These are phyloP conservation scores for Diaporthe citrichinensis DNA, from an alignment of 2,329 filamentous ascomycete genomes.

Conservation along the genomic window DNA sequence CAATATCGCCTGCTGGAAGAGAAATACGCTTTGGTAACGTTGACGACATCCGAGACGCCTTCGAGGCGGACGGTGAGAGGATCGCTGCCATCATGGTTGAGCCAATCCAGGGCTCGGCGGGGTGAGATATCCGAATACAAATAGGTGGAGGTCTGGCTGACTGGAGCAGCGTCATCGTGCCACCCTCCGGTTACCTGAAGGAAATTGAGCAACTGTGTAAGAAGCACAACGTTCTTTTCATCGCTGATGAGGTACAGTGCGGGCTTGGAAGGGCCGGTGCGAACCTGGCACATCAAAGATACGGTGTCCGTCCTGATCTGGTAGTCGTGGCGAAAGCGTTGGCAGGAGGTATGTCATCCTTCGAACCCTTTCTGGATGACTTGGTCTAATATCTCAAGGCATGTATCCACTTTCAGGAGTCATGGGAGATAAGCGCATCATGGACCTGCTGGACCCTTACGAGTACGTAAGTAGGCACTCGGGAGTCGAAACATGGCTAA, in stretches of 20 bases:
- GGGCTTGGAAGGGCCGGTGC: constrained; percentile 70
- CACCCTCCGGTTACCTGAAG: constrained; percentile 79
- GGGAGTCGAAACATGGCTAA: neutral
- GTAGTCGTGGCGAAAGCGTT: constrained; percentile 19
- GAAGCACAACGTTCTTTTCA: constrained; percentile 79
- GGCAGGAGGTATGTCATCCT: constrained; percentile 9
- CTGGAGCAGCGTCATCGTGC: constrained; percentile 11
- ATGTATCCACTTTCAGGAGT: constrained; percentile 26
- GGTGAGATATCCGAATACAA: constrained; percentile 66
- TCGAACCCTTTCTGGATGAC: no score
- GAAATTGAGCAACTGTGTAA: constrained; percentile 80
- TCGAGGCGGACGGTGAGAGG: neutral
- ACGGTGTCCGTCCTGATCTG: constrained; percentile 20
- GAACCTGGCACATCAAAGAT: constrained; percentile 20
- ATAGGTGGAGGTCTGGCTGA: constrained; percentile 74
- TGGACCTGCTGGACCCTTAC: constrained; percentile 11
- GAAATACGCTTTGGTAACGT: constrained; percentile 15
- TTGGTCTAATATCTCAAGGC: neutral
- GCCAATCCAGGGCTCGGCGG: constrained; percentile 23
- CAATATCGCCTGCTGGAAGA: neutral
- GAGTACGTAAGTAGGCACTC: neutral
- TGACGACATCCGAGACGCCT: constrained; percentile 13
- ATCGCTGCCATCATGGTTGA: constrained; percentile 20
- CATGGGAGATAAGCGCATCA: constrained; percentile 7
- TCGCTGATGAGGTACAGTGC: constrained; percentile 89